Evolutionary conservation across 305 asterid species (phyloP), one percentile per base, ranked within the genome.

Genomic region (Fraxinus nigra): DNA sequence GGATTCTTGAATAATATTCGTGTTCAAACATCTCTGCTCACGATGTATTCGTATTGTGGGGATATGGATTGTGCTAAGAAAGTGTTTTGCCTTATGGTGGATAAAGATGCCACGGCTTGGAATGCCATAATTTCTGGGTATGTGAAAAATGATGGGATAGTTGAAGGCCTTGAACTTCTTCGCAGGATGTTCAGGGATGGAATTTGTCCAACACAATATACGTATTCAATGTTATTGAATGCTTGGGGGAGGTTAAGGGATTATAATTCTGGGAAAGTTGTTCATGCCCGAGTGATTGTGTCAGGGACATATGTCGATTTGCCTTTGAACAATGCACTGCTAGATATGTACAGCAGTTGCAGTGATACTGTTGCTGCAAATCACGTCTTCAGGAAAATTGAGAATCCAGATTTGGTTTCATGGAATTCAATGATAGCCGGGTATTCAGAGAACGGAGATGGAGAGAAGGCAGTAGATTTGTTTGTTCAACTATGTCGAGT

Each of bases 391-490:
- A 16, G 18, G 63, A 90, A 89, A 78, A 92, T 94, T n/a, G 67
- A 75, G 80, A 85, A 72, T 30, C 97, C 96, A 8, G 93, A 94
- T 88, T 84, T 92, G 87, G 94, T 94, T 81, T 92, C 99, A 24
- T 95, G 99, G 98, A 94, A 95, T 90, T 88, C 98, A 9, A 90
- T 95, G 86, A 87, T 95, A 7, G 79, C 95, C 33, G 97, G 99
- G 34, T 94, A 46, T 86, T 89, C 97, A 4, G 92, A 89, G 81
- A 88, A 78, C 24, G 93, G 90, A 83, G 92, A 91, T 79, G 94
- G 97, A 43, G 84, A 77, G 26, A 88, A 78, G 82, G 94, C 94
- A 30, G 84, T 94, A 91, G 65, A 40, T 69, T 82, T 91, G 89
- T 94, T 92, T 38, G 82, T 92, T 70, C 87, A 79, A 30, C 82